Evolutionary conservation across 305 asterid genomes (phyloP).

Genomic region (Nicotiana rustica): DNA sequence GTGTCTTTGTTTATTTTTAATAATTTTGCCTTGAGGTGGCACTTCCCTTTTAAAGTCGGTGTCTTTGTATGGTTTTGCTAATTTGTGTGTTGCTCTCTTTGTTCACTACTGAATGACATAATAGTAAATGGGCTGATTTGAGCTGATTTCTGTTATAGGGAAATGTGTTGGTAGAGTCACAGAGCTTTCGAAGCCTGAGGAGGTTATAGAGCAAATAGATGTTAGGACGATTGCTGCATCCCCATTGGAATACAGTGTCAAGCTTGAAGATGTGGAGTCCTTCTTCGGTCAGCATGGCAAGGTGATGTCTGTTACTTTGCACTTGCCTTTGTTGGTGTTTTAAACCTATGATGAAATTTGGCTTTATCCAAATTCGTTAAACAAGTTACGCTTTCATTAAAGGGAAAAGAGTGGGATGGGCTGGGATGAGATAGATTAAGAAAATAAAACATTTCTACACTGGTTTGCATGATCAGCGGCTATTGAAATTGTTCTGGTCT

Average conservation of each 20-base stretch:
- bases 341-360: not conserved
- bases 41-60: no score
- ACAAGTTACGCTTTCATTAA: not conserved
- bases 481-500: not conserved
- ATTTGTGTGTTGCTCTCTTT: not conserved
- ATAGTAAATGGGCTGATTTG: conserved; percentile 4
- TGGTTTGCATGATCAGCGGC: not conserved
- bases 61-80: not conserved
- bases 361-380: not conserved
- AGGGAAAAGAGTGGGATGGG: not conserved
- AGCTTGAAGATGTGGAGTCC: conserved; percentile 79
- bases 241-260: conserved; percentile 78
- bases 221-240: conserved; percentile 89
- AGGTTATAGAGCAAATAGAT: conserved; percentile 82
- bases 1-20: conserved; percentile 29
- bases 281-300: conserved; percentile 74
- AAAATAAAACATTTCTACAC: not conserved
- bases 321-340: not conserved
- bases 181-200: conserved; percentile 79
- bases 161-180: conserved; percentile 77
- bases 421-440: not conserved
- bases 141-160: conserved; percentile 50
- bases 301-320: conserved; percentile 49
- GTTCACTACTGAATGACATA: not conserved
- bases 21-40: no score